phyloP scores from a whole-genome alignment of 192 early-diverging fungal genomes.

The Coemansia sp. region DNA sequence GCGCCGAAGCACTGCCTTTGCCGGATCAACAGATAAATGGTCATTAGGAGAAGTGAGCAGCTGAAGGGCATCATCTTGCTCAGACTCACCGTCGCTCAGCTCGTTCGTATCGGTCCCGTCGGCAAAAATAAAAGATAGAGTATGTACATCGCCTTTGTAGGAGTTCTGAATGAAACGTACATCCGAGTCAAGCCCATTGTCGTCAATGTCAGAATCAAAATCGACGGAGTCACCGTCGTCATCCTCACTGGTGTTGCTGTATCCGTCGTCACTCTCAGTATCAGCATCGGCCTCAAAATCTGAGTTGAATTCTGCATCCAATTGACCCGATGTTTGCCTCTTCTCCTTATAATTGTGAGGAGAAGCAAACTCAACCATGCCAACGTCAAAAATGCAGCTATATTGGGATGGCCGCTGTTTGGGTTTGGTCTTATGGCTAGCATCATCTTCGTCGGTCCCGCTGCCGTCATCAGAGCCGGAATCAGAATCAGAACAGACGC shows the following conservation, averaged over 20 bases:
- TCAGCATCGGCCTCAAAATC: conserved; percentile 17
- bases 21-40: conserved; percentile 29
- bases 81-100: not conserved
- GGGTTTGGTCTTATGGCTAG: not conserved
- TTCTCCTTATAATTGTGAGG: not conserved
- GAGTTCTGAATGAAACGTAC: not conserved
- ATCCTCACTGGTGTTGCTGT: conserved; percentile 4
- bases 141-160: not conserved
- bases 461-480: not conserved
- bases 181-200: not conserved
- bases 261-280: conserved; percentile 11
- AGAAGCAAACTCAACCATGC: not conserved
- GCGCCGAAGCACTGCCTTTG: conserved; percentile 37
- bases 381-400: conserved; percentile 12
- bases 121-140: not conserved
- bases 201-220: conserved; percentile 1
- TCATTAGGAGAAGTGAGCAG: conserved; percentile 18
- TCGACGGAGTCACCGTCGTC: not conserved
- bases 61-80: not conserved
- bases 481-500: not conserved
- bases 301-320: not conserved
- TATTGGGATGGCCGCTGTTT: not conserved
- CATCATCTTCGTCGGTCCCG: conserved; percentile 8
- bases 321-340: not conserved
- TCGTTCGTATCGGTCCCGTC: not conserved